Conservation (phyloP, 2,329 filamentous ascomycete genomes). For the Ascochyta fabae region DNA sequence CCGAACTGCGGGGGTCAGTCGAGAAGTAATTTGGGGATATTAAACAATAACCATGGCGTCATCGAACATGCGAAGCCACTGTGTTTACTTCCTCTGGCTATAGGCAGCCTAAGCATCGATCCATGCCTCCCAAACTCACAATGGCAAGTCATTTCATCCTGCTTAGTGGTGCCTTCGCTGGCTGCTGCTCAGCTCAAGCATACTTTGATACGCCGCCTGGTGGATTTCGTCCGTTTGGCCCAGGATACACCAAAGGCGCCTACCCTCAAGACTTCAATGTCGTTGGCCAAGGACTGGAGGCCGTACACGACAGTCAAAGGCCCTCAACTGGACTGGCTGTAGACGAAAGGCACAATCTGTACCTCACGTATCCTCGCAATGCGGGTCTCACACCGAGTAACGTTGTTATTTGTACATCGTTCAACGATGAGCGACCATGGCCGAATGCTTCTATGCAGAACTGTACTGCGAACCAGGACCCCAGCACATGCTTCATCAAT, state of each 20-base stretch:
- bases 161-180: not conserved
- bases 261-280: slow-evolving; percentile 47
- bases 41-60: not conserved
- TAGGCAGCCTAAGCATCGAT: not conserved
- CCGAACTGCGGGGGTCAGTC: not conserved
- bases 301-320: slow-evolving; percentile 48
- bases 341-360: slow-evolving; percentile 47
- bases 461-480: slow-evolving; percentile 48
- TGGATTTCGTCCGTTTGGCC: slow-evolving; percentile 20
- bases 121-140: not conserved
- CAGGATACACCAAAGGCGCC: slow-evolving; percentile 23
- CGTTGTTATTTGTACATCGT: slow-evolving; percentile 49
- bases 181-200: not conserved
- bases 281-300: slow-evolving; percentile 45
- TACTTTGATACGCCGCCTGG: slow-evolving; percentile 20
- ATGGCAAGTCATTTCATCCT: not conserved
- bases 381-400: slow-evolving; percentile 46
- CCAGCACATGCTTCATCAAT: slow-evolving; percentile 54
- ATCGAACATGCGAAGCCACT: not conserved
- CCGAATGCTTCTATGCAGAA: slow-evolving; percentile 51
- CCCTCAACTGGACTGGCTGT: slow-evolving; percentile 51
- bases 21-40: not conserved
- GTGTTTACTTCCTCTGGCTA: not conserved
- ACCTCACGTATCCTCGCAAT: slow-evolving; percentile 54
- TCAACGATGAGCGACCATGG: slow-evolving; percentile 50